Evolutionary conservation across 495 filamentous ascomycete species (phyloP), one percentile per base, ranked within the genome.

Genomic region (Talaromyces proteolyticus): DNA sequence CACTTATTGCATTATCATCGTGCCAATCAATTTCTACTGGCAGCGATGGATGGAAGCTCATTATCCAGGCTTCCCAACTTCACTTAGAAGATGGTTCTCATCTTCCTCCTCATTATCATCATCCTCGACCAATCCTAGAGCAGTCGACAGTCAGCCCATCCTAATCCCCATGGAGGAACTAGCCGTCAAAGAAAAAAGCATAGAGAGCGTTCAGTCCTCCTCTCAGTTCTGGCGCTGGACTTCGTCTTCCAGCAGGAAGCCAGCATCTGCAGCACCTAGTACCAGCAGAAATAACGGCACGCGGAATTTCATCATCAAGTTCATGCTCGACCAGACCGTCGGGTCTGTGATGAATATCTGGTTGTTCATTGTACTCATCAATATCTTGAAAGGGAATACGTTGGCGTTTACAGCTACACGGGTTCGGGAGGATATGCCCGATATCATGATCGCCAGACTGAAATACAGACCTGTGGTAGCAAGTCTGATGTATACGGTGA

Each of bases 1-100:
- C 49, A 59, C 89, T 43, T 96, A 85, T 70, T 75, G 83, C 43
- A 61, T 89, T 22, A 54, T 96, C 44, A 86, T 78, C 58, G 83
- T 85, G 14, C 92, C 93, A 3, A 85, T 87, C 18, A 97, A 97
- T 68, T 87, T 89, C 66, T 68, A 87, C 57, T 98, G 91, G 91
- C 90, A 88, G 63, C 71, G 66, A 53, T 76, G 61, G 54, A 69
- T 86, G 41, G 82, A 86, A 58, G 53, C 64, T 21, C 57, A 53
- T 0, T 83, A 76, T 53, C 81, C 82, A 4, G 76, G 73, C 10
- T 62, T 69, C 50, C 60, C 64, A 11, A 53, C 60, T 10, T 51
- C 37, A 1, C 8, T 44, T 76, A 72, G 74, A 75, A 79, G 65
- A 66, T 70, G 8, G 74, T 70, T 51, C 60, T 81, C 39, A 74